Evolutionary conservation across 495 filamentous ascomycete genomes (phyloP).

Genomic region (Aspergillus wentii): DNA sequence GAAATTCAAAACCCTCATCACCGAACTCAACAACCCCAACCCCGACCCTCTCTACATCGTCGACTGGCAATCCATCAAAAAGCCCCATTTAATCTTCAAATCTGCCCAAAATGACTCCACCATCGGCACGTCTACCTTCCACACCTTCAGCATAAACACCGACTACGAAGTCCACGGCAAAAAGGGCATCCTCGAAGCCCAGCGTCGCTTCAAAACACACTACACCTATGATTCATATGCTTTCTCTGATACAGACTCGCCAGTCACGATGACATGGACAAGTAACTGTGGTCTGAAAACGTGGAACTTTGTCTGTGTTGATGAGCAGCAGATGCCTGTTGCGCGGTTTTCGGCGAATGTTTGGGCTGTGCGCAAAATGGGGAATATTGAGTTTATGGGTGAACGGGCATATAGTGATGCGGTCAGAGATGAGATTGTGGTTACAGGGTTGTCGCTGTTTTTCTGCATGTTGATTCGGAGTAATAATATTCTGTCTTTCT

Average conservation of each 20-base stretch:
- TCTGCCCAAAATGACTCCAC: conserved; percentile 2
- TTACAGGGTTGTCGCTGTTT: conserved; percentile 23
- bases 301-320: conserved; percentile 32
- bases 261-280: conserved; percentile 27
- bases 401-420: conserved; percentile 8
- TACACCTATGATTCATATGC: conserved; percentile 27
- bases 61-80: conserved; percentile 10
- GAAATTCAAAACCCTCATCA: conserved; percentile 19
- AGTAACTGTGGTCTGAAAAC: conserved; percentile 20
- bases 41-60: conserved; percentile 15
- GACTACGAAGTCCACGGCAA: conserved; percentile 21
- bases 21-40: conserved; percentile 5
- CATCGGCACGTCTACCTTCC: conserved; percentile 20
- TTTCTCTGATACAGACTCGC: conserved; percentile 12
- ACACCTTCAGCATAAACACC: conserved; percentile 23
- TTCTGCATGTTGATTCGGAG: conserved; percentile 22
- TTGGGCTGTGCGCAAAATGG: conserved; percentile 24
- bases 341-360: conserved; percentile 20
- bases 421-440: conserved; percentile 28
- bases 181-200: conserved; percentile 20
- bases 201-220: conserved; percentile 21
- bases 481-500: conserved; percentile 18
- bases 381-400: conserved; percentile 26
- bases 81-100: conserved; percentile 10
- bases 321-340: conserved; percentile 24